Base-by-base conservation (phyloP, 495 filamentous ascomycete species). In the Neurospora sp. region DNA sequence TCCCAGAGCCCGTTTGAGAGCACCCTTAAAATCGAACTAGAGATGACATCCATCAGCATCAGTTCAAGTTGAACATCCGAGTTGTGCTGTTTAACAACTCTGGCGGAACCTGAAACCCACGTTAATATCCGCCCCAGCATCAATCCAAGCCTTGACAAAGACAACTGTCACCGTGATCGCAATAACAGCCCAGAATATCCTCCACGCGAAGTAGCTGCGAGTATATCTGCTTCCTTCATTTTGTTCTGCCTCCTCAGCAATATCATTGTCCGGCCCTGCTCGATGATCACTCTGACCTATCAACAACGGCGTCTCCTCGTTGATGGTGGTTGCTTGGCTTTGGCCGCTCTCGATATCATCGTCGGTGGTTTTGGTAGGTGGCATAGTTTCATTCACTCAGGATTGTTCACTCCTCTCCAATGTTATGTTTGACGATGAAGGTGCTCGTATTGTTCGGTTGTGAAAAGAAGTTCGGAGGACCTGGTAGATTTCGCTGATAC, bases 141-240 rank as follows among this genome's bases (percentile, higher is more conserved):
- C 77, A 5, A 80, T 75, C 78, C 80, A 81, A 62, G 79, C 79
- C 62, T 79, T 81, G 62, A 80, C 74, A 35, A 81, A 80, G 6
- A 80, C 48, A 7, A 27, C 75, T 8, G 77, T 44, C n/a, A 80
- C 42, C 1, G 79, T 31, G 1, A 42, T 44, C 16, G 72, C 73
- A 10, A 76, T 9, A 39, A 78, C 11, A 2, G 59, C 20, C 77
- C 77, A 79, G 46, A 80, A 77, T 37, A 75, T 44, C 54, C 75
- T 75, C 80, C 80, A 81, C 0, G 54, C 54, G 1, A 66, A 66
- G 14, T 66, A 66, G 1, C 54, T 66, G 54, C 27, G 27, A 6
- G 54, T 66, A 66, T 35, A 66, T 66, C 54, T 66, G 27, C 54
- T 66, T 66, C 27, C 1, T 18, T 35, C 54, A 1, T 9, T 16